phyloP scores from a whole-genome alignment of 345 rosid genomes.

The Conringia planisiliqua region DNA sequence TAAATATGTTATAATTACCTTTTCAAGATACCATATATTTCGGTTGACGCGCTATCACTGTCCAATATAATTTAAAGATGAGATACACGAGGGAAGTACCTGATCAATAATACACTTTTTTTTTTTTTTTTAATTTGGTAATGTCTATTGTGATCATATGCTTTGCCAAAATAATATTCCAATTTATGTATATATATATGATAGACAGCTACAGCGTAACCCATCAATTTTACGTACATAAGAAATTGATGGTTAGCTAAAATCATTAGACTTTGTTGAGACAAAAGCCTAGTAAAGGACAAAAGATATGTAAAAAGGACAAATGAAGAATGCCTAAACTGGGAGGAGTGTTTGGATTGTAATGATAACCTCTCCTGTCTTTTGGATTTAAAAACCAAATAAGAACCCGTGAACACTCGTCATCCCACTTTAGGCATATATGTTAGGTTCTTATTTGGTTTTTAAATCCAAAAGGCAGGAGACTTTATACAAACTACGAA shows the following conservation, averaged over 20 bases:
- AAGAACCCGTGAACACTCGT: conserved; percentile 18
- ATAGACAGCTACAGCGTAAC: not conserved
- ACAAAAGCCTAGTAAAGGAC: conserved; percentile 12
- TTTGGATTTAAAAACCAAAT: not conserved
- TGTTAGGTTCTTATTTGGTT: no score
- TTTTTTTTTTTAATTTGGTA: not conserved
- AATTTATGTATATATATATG: not conserved
- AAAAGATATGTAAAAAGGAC: not conserved
- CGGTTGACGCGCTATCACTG: conserved; percentile 20
- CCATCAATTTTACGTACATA: not conserved
- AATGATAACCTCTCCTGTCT: not conserved
- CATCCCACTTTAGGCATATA: no score
- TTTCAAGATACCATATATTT: conserved; percentile 1
- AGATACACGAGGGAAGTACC: not conserved
- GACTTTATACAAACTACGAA: not conserved
- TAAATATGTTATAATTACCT: not conserved
- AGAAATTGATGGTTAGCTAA: conserved; percentile 8
- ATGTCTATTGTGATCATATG: not conserved
- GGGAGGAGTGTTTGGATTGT: conserved; percentile 14
- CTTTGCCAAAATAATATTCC: not conserved
- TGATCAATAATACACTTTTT: not conserved
- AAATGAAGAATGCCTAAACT: not conserved
- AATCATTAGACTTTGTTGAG: not conserved
- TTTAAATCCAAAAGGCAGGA: no score
- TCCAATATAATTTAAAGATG: not conserved